phyloP scores from a whole-genome alignment of 2,329 filamentous ascomycete genomes.

The Emericellopsis cladophorae region DNA sequence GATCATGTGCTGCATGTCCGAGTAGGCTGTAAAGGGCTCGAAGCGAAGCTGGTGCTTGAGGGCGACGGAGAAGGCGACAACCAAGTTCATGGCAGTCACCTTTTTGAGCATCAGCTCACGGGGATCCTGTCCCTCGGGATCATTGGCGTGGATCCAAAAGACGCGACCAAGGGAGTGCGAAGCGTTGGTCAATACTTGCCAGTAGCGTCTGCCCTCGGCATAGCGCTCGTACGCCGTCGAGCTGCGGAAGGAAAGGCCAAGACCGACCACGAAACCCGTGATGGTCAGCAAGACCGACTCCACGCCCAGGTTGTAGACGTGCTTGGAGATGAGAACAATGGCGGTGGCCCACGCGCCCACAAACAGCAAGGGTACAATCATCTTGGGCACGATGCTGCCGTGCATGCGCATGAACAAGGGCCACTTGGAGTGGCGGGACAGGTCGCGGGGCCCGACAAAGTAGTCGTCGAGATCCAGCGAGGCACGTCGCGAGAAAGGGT shows the following conservation, averaged over 20 bases:
- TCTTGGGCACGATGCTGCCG: constrained; percentile 60
- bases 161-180: constrained; percentile 57
- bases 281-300: constrained; percentile 51
- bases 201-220: constrained; percentile 50
- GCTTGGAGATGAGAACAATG: constrained; percentile 44
- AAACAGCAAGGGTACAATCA: constrained; percentile 56
- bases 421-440: constrained; percentile 64
- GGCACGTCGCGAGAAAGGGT: constrained; percentile 17
- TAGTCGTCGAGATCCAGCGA: constrained; percentile 45
- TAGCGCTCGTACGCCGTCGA: constrained; percentile 68
- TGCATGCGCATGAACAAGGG: constrained; percentile 65
- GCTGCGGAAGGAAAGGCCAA: constrained; percentile 66
- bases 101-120: constrained; percentile 62
- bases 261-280: constrained; percentile 69
- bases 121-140: constrained; percentile 29
- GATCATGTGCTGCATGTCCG: constrained; percentile 58
- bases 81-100: constrained; percentile 62
- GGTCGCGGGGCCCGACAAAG: constrained; percentile 54
- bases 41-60: constrained; percentile 77
- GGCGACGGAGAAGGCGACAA: constrained; percentile 64
- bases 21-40: constrained; percentile 67
- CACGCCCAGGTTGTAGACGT: constrained; percentile 22
- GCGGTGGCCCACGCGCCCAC: constrained; percentile 52
- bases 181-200: constrained; percentile 48
- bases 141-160: constrained; percentile 72